Percentiles rank a stretch among this genome's conserved stretches.
phyloP scores from a whole-genome alignment of 2,329 filamentous ascomycete genomes.

The Falciphora oryzae region DNA sequence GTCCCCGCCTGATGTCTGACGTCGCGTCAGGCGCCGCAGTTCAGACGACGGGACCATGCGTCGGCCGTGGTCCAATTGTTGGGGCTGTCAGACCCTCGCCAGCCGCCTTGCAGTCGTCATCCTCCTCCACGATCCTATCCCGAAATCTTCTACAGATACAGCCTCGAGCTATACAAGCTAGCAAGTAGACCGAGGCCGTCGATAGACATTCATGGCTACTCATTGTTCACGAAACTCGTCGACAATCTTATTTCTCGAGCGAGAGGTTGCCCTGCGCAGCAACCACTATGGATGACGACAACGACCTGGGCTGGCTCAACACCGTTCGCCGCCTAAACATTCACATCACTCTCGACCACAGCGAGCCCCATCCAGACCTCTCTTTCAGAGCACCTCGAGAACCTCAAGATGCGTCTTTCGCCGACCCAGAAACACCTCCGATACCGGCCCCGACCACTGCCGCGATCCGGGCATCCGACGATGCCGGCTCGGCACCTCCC shows the following conservation, averaged over 20 bases:
- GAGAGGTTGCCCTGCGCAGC: not conserved
- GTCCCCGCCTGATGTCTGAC: not conserved
- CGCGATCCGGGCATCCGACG: not conserved
- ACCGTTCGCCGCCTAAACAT: not conserved
- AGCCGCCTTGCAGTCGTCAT: no score
- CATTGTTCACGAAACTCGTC: not conserved
- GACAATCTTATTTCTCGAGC: not conserved
- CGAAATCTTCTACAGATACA: not conserved
- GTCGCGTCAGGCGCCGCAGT: not conserved
- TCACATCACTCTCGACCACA: not conserved
- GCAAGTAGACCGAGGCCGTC: no score
- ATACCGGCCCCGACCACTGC: not conserved
- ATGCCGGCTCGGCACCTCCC: not conserved
- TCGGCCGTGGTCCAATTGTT: not conserved
- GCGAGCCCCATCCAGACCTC: not conserved
- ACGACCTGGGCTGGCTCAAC: not conserved
- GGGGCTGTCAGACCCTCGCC: not conserved
- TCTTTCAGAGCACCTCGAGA: not conserved
- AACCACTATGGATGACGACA: not conserved
- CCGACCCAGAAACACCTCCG: not conserved
- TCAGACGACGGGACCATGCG: not conserved
- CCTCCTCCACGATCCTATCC: not conserved
- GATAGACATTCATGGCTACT: no score
- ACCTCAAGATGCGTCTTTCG: not conserved
- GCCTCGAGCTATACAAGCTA: no score